Base-by-base conservation (phyloP, 441 rosid species). In the Viola pubescens region DNA sequence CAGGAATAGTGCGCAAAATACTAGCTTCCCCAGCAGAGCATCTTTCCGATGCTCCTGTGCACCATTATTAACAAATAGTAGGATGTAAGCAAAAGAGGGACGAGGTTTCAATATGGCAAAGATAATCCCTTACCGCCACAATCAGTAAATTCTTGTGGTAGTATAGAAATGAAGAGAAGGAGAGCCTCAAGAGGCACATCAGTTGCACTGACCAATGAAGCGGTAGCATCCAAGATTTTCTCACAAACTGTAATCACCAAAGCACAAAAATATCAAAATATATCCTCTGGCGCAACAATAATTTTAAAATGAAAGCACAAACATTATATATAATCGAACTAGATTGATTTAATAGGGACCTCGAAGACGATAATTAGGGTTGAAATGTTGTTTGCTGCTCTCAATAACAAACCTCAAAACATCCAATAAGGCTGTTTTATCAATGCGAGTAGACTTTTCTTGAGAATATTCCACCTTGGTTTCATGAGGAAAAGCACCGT, bases 341-440 rank as follows among this genome's bases (percentile, higher is more conserved):
- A 72, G 67, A 62, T 62, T 41, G 71, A 66, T 54, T 26, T 48
- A 73, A 69, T 54, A 78, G 37, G 37, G 59, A 94, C 98, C 98
- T 94, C 74, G 89, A 75, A 77, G 77, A 58, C 96, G 98, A 79
- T 89, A 94, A 63, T 73, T 83, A 56, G 89, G 96, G 75, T 94
- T 94, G 73, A 94, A 94, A 81, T 94, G 97, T 62, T 83, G 97
- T 72, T 86, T 89, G 88, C 98, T 82, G 88, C 82, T 88, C 75
- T 87, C 91, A 60, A 84, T 80, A 67, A 89, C 81, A 80, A 70
- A 89, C 81, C 91, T 82, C 70, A 94, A 61, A 75, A 75, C 70
- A 67, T 86, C 95, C 75, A 94, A 71, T 50, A 94, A 64, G 71
- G 70, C 78, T 47, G 74, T 52, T 74, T 72, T 76, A 53, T 80